Evolutionary conservation across 2,329 filamentous ascomycete genomes (phyloP).

Genomic region (Paraconiothyrium sp.): DNA sequence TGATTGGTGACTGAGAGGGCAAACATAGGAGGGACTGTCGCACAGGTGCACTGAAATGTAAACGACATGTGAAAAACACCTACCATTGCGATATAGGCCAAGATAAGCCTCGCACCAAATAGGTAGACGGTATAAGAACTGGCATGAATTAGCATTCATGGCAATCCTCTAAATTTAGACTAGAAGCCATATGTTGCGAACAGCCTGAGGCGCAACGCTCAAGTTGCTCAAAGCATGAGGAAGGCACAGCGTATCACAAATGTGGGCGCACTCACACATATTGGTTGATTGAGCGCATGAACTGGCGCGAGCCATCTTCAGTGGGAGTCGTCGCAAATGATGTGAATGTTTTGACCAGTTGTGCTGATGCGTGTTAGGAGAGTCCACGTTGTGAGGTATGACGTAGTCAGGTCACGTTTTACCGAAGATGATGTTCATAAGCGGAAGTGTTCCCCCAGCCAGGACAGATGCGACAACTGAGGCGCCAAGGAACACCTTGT

Average conservation of each 20-base stretch:
- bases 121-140: constrained; percentile 64
- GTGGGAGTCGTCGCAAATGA: constrained; percentile 9
- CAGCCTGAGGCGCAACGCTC: background rate
- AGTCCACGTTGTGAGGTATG: background rate
- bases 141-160: background rate
- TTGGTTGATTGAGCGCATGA: constrained; percentile 29
- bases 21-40: background rate
- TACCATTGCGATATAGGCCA: constrained; percentile 66
- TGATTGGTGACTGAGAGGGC: background rate
- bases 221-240: too few species aligned
- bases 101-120: constrained; percentile 63
- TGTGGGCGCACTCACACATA: constrained; percentile 26
- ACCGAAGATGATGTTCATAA: constrained; percentile 69
- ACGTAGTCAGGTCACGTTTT: constrained; percentile 2
- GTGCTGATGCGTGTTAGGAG: constrained; percentile 19
- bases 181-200: background rate
- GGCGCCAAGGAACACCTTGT: constrained; percentile 25
- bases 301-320: constrained; percentile 14
- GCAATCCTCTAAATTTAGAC: background rate
- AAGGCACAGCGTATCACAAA: background rate
- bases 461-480: constrained; percentile 31
- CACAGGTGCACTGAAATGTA: background rate
- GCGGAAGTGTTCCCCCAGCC: constrained; percentile 50
- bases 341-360: constrained; percentile 28
- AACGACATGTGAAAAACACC: background rate